These are phyloP conservation scores for Mycena epipterygia DNA, from an alignment of 768 basidiomycete species.

Conservation along the genomic window DNA sequence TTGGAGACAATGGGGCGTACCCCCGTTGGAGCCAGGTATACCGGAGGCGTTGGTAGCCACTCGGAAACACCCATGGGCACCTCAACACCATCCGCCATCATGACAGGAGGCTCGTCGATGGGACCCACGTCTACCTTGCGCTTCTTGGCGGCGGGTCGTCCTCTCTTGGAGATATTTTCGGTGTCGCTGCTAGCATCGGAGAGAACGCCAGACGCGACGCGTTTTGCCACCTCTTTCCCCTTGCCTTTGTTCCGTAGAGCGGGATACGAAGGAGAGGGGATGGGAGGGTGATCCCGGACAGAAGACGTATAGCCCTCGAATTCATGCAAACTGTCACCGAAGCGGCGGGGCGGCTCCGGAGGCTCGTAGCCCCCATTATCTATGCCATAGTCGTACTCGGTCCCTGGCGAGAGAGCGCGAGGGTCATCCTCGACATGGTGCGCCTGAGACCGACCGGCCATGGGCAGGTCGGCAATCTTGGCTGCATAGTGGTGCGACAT, in stretches of 20 bases:
- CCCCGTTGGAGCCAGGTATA: slow-evolving; percentile 58
- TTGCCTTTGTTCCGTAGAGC: slow-evolving; percentile 55
- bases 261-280: slow-evolving; percentile 37
- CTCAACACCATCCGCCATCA: slow-evolving; percentile 27
- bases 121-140: slow-evolving; percentile 68
- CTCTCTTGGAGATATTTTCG: slow-evolving; percentile 56
- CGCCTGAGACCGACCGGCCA: neutral
- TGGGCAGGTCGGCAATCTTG: slow-evolving; percentile 64
- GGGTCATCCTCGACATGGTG: slow-evolving; percentile 46
- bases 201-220: slow-evolving; percentile 59
- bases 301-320: slow-evolving; percentile 56
- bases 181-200: slow-evolving; percentile 74
- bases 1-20: slow-evolving; percentile 53
- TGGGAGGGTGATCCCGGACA: slow-evolving; percentile 54
- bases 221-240: slow-evolving; percentile 63
- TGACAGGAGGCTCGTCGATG: slow-evolving; percentile 31
- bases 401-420: slow-evolving; percentile 40
- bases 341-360: slow-evolving; percentile 40
- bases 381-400: slow-evolving; percentile 49
- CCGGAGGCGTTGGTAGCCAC: slow-evolving; percentile 50
- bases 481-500: slow-evolving; percentile 72
- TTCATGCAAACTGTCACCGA: slow-evolving; percentile 52
- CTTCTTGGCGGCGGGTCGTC: slow-evolving; percentile 70
- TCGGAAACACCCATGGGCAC: slow-evolving; percentile 51
- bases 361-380: slow-evolving; percentile 41